A percentile compares a stretch with the other conserved stretches of the same genome.
Conservation (phyloP, 306 rosid species). For the Alnus glutinosa region DNA sequence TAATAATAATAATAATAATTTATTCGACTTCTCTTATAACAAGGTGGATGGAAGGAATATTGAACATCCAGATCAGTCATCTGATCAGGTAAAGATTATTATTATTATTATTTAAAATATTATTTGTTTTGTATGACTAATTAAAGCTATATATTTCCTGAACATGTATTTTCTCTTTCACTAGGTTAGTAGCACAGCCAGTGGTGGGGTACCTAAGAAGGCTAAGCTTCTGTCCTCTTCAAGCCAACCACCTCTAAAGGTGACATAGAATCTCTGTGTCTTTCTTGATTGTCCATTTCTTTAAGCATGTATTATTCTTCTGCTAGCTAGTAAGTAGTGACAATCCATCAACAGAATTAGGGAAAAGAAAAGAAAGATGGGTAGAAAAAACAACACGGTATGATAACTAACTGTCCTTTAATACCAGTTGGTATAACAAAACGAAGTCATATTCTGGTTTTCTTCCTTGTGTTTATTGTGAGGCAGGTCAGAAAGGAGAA, state of each 20-base stretch:
- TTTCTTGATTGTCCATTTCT: conserved; percentile 35
- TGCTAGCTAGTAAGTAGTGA: background rate
- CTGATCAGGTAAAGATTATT: conserved; percentile 45
- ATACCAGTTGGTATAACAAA: background rate
- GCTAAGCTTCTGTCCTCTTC: conserved; percentile 73
- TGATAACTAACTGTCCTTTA: conserved; percentile 11
- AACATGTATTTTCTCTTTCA: background rate
- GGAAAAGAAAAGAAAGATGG: background rate
- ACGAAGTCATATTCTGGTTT: background rate
- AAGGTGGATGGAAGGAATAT: conserved; percentile 34
- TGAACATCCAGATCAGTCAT: conserved; percentile 44
- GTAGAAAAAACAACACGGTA: too few species aligned
- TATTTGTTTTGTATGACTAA: too few species aligned
- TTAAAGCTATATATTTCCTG: background rate
- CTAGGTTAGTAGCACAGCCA: conserved; percentile 54
- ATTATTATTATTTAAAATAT: too few species aligned
- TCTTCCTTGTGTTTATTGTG: conserved; percentile 14
- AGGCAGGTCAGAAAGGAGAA: conserved; percentile 89
- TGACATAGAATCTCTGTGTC: conserved; percentile 28
- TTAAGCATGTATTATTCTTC: conserved; percentile 29
- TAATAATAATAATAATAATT: conserved; percentile 33
- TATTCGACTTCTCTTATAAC: conserved; percentile 64
- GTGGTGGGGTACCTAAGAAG: conserved; percentile 58
- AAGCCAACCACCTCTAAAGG: conserved; percentile 79
- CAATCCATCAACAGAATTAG: background rate